Percentiles rank a stretch among this genome's conserved stretches.
These are phyloP conservation scores for Phascolomyces articulosus DNA, from an alignment of 371 early-diverging fungal genomes.

Conservation along the genomic window DNA sequence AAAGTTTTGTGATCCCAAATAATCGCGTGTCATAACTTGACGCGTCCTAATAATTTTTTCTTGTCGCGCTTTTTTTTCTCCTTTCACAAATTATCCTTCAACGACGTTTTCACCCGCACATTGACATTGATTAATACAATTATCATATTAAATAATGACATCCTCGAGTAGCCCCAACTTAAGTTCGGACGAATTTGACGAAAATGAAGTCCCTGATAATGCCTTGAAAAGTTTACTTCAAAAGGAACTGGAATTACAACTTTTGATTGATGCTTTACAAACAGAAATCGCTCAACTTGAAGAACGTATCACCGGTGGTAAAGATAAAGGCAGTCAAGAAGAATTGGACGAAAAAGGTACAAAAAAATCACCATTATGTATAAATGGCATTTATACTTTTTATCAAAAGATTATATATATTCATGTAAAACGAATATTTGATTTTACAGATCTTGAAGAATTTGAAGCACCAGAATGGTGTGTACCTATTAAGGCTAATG, in stretches of 20 bases:
- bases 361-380: not conserved
- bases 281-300: constrained; percentile 66
- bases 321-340: constrained; percentile 30
- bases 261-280: constrained; percentile 59
- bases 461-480: constrained; percentile 94
- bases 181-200: constrained; percentile 25
- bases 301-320: constrained; percentile 26
- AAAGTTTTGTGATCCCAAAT: no score
- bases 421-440: not conserved
- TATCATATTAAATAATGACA: no score
- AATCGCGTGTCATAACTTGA: no score
- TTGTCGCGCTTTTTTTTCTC: no score
- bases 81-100: no score
- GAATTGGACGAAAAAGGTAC: constrained; percentile 38
- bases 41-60: no score
- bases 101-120: no score
- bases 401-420: not conserved
- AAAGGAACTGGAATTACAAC: constrained; percentile 57
- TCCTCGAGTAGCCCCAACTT: not conserved
- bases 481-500: constrained; percentile 93
- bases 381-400: not conserved
- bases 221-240: constrained; percentile 40
- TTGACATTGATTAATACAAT: no score
- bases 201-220: constrained; percentile 30
- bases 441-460: constrained; percentile 72